Percentiles rank a stretch among this genome's conserved stretches.
Evolutionary conservation across 768 basidiomycete genomes (phyloP).

Genomic region (Phallus indusiatus): DNA sequence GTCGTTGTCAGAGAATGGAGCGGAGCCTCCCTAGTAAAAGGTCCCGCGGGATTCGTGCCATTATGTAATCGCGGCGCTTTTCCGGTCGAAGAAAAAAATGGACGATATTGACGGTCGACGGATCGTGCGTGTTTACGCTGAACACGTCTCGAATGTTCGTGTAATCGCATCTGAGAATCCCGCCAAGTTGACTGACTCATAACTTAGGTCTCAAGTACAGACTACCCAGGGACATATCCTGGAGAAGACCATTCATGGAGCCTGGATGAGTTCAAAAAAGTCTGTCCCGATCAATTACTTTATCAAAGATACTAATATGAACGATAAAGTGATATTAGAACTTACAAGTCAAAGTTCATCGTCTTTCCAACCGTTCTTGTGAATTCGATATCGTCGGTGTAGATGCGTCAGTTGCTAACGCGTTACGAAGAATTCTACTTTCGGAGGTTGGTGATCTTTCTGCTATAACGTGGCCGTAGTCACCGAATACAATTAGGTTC

Average conservation of each 20-base stretch:
- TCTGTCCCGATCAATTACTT: conserved; percentile 27
- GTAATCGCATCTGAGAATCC: background rate
- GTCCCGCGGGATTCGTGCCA: background rate
- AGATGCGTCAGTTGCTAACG: conserved; percentile 94
- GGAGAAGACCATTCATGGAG: conserved; percentile 83
- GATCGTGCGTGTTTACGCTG: conserved; percentile 60
- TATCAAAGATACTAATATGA: background rate
- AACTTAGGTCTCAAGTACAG: conserved; percentile 69
- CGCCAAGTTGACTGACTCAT: background rate
- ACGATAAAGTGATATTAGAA: conserved; percentile 40
- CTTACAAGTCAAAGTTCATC: conserved; percentile 62
- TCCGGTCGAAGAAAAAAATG: background rate
- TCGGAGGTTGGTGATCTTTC: conserved; percentile 60
- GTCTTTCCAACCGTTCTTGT: conserved; percentile 72
- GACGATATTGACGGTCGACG: conserved; percentile 29
- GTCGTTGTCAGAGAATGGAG: background rate
- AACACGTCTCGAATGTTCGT: conserved; percentile 43
- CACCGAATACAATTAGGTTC: conserved; percentile 47
- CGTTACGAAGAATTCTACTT: conserved; percentile 83
- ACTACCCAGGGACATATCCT: conserved; percentile 85
- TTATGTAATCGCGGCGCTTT: too few relatives aligned
- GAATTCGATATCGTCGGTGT: conserved; percentile 95
- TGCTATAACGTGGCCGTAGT: background rate
- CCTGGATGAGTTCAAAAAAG: conserved; percentile 63
- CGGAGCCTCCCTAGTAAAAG: background rate